Conservation (phyloP, 2,329 filamentous ascomycete species). For the Venturia asperata region DNA sequence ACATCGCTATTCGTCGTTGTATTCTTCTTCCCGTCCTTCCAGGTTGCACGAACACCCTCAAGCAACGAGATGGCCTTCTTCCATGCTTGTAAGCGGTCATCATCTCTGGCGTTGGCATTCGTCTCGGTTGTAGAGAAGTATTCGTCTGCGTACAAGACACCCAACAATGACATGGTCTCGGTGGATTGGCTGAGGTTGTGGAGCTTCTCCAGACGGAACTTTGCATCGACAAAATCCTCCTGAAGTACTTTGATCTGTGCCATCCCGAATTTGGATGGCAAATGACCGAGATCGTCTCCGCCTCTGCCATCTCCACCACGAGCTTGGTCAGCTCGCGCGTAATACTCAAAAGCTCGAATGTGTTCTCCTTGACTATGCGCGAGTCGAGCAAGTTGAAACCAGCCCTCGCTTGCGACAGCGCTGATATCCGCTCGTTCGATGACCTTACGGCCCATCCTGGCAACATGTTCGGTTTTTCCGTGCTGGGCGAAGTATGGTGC, state of each 20-base stretch:
- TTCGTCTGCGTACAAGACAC: slow-evolving; percentile 89
- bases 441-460: slow-evolving; percentile 80
- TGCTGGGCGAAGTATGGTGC: slow-evolving; percentile 75
- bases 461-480: slow-evolving; percentile 74
- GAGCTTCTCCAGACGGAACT: slow-evolving; percentile 90
- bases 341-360: slow-evolving; percentile 73
- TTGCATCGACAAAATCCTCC: slow-evolving; percentile 82
- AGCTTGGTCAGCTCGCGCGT: slow-evolving; percentile 83
- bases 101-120: slow-evolving; percentile 65
- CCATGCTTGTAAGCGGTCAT: slow-evolving; percentile 55
- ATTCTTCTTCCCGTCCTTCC: slow-evolving; percentile 90
- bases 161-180: slow-evolving; percentile 87
- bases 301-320: slow-evolving; percentile 75
- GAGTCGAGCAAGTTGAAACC: slow-evolving; percentile 89
- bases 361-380: slow-evolving; percentile 76
- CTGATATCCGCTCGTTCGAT: slow-evolving; percentile 96
- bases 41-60: slow-evolving; percentile 75
- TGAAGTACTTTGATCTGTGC: slow-evolving; percentile 82
- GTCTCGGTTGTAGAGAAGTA: slow-evolving; percentile 65
- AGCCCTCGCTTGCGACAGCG: slow-evolving; percentile 92
- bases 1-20: slow-evolving; percentile 76
- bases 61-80: slow-evolving; percentile 82
- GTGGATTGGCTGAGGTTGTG: slow-evolving; percentile 74
- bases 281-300: slow-evolving; percentile 80
- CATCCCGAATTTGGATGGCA: slow-evolving; percentile 90